Evolutionary conservation across 1,139 yeast species (phyloP).

Genomic region (Saccharomyces pastorianus): DNA sequence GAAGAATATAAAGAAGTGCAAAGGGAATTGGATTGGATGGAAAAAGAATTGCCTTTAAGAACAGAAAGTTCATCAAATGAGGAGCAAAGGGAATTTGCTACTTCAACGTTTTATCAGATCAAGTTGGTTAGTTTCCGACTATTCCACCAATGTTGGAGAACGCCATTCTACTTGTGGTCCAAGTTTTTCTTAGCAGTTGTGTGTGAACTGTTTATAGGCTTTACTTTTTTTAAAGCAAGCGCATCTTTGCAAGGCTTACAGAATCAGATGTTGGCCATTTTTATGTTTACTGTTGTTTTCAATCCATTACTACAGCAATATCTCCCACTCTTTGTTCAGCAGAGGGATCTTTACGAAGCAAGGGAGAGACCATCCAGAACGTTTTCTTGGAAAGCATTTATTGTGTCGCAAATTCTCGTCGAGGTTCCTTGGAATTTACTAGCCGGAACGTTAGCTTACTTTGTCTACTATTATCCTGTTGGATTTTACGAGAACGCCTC

Average conservation of each 20-base stretch:
- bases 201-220: constrained; percentile 58
- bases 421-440: constrained; percentile 68
- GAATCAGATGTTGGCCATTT: constrained; percentile 56
- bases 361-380: constrained; percentile 70
- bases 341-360: constrained; percentile 70
- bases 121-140: constrained; percentile 46
- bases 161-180: constrained; percentile 50
- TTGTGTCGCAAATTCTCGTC: constrained; percentile 50
- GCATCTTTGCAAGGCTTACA: constrained; percentile 50
- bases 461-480: constrained; percentile 73
- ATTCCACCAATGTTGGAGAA: constrained; percentile 51
- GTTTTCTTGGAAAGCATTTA: constrained; percentile 50
- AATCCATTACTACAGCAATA: constrained; percentile 59
- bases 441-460: constrained; percentile 53
- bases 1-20: constrained; percentile 41
- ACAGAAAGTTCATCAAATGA: constrained; percentile 31
- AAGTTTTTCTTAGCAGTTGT: constrained; percentile 41
- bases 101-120: constrained; percentile 42
- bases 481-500: constrained; percentile 54
- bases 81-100: constrained; percentile 34
- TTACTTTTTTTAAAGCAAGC: constrained; percentile 60
- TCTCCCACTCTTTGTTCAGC: constrained; percentile 58
- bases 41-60: constrained; percentile 32
- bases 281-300: constrained; percentile 52
- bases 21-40: constrained; percentile 38